Base-by-base conservation (phyloP, 164 flowering plant genomes). In the Platanus orientalis region DNA sequence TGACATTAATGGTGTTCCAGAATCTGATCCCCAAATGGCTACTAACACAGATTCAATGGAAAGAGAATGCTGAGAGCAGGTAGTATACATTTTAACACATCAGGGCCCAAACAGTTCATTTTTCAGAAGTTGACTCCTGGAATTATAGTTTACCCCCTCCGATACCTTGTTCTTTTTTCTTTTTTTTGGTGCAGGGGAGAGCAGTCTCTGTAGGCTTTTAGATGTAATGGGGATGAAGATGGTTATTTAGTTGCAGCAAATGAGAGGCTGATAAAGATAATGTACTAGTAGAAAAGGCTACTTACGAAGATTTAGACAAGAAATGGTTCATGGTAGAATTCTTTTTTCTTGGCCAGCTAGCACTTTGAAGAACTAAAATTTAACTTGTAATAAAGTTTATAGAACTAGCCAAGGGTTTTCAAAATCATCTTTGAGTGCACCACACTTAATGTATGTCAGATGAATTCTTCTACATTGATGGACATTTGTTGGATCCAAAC, bases 1-100 rank as follows among this genome's bases (percentile, higher is more conserved):
- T 54, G 64, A 51, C 0, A 30, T 21, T 57, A 45, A 58, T 58
- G 61, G 57, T 48, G 57, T 55, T 23, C 70, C 40, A n/a, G 74
- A 66, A 19, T 49, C 70, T n/a, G 61, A 66, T 42, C 55, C 65
- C 62, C 34, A 65, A 50, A 34, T 40, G 52, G 58, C 62, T 36
- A 56, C 52, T 61, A 72, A 67, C 44, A 29, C 59, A 47, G 65
- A 72, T 39, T 14, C 42, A 27, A 50, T 30, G 12, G 32, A 64
- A 24, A 62, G 59, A 34, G 52, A 59, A 25, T 32, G 50, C 23
- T 62, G 60, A 66, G 24, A 49, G 49, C 58, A 30, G 69, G 64
- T 59, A 64, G 42, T 61, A 49, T 40, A 34, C 47, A 50, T 65
- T 60, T 56, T 19, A 60, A 50, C 52, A 58, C 34, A 25, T 39